Evolutionary conservation across 1,284 basidiomycete genomes (phyloP).

Genomic region (Puccinia novopanici): DNA sequence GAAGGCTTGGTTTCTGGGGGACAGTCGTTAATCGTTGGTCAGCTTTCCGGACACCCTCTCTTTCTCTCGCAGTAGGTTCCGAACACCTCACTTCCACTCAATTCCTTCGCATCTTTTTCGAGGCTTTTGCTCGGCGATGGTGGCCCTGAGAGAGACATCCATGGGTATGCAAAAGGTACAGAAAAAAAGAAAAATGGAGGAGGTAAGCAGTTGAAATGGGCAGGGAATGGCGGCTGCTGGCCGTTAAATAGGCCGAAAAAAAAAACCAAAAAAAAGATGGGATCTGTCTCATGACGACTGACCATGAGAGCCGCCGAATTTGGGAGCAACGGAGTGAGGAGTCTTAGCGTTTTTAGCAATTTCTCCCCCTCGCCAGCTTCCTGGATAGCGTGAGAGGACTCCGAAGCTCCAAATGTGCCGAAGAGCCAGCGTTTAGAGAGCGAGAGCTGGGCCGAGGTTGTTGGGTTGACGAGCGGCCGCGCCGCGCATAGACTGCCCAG

Average conservation of each 20-base stretch:
- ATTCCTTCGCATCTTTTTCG: neutral
- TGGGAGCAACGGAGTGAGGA: neutral
- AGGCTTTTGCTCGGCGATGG: neutral
- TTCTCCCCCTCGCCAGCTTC: neutral
- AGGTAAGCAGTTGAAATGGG: neutral
- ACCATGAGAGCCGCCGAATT: neutral
- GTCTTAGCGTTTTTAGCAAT: neutral
- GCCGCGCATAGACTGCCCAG: neutral
- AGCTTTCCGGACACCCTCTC: neutral
- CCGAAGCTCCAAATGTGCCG: neutral
- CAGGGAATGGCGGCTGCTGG: too few species aligned
- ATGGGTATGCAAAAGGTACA: neutral
- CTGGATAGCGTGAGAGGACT: neutral
- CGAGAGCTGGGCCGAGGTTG: neutral
- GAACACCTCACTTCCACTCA: neutral
- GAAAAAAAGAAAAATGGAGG: too few species aligned
- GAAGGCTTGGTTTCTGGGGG: too few species aligned
- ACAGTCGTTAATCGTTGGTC: neutral
- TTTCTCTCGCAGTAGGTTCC: neutral
- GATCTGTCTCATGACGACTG: too few species aligned
- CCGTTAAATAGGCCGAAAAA: too few species aligned
- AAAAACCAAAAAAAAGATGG: too few species aligned
- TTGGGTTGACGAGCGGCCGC: neutral
- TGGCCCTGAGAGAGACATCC: neutral
- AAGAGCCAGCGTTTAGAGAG: neutral